phyloP scores from a whole-genome alignment of 768 basidiomycete species.

The Pilatotrama ljubarskyi region DNA sequence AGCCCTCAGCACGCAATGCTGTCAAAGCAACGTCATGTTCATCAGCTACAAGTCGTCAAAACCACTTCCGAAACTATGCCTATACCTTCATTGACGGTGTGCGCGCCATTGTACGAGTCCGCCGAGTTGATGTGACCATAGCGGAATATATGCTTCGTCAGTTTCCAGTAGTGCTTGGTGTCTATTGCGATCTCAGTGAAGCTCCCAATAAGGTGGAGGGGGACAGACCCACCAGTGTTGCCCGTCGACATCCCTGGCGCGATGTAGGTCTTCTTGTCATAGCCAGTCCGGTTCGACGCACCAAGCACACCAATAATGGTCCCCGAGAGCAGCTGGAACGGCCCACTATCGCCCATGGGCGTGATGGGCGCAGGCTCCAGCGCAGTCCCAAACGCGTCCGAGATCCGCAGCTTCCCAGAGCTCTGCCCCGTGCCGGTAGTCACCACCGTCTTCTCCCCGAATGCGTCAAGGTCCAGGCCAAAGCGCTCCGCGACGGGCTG shows the following conservation, averaged over 20 bases:
- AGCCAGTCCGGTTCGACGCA: conserved; percentile 25
- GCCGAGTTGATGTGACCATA: conserved; percentile 40
- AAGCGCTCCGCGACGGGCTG: conserved; percentile 47
- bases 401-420: conserved; percentile 45
- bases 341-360: conserved; percentile 35
- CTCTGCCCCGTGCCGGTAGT: conserved; percentile 23
- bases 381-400: conserved; percentile 46
- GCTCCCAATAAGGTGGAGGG: neutral
- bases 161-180: conserved; percentile 47
- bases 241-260: conserved; percentile 31
- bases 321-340: conserved; percentile 36
- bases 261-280: conserved; percentile 25
- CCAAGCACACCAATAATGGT: conserved; percentile 31
- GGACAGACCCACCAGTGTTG: conserved; percentile 21
- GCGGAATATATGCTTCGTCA: conserved; percentile 64
- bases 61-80: conserved; percentile 25
- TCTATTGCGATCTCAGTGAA: conserved; percentile 29
- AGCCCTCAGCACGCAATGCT: conserved; percentile 52
- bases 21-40: neutral
- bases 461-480: conserved; percentile 61
- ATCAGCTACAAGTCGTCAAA: neutral
- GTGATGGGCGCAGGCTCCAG: conserved; percentile 72
- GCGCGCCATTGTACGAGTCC: conserved; percentile 44
- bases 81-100: conserved; percentile 77
- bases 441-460: conserved; percentile 45